These are phyloP conservation scores for Anthracocystis setariae DNA, from an alignment of 1,284 basidiomycete genomes.

Conservation along the genomic window DNA sequence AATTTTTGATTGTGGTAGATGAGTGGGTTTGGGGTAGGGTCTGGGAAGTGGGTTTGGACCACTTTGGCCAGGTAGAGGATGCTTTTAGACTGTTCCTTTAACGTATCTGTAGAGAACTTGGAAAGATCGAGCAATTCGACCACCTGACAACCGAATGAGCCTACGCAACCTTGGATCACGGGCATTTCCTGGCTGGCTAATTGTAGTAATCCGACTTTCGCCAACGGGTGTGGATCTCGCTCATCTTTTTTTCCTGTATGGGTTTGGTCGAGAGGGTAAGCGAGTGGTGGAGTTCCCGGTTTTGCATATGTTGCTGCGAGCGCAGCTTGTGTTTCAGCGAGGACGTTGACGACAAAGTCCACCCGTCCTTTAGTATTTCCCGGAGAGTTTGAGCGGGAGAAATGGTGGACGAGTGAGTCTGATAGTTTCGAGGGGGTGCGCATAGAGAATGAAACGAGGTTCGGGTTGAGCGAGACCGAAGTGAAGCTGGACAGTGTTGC, in stretches of 20 bases:
- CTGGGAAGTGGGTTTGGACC: slow-evolving; percentile 9
- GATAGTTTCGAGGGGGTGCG: slow-evolving; percentile 32
- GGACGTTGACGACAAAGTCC: slow-evolving; percentile 26
- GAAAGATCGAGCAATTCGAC: slow-evolving; percentile 24
- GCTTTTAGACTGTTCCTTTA: not conserved
- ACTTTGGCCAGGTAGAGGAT: slow-evolving; percentile 37
- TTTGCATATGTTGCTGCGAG: slow-evolving; percentile 27
- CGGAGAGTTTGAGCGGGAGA: not conserved
- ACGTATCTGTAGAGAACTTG: not conserved
- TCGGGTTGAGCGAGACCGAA: slow-evolving; percentile 31
- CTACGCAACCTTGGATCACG: slow-evolving; percentile 6
- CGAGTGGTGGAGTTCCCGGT: slow-evolving; percentile 22
- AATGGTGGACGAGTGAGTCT: slow-evolving; percentile 16
- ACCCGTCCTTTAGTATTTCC: slow-evolving; percentile 1
- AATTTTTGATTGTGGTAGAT: slow-evolving; percentile 36
- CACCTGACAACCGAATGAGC: slow-evolving; percentile 26
- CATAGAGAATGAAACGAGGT: slow-evolving; percentile 37
- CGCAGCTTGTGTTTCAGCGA: slow-evolving; percentile 2
- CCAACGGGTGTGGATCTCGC: slow-evolving; percentile 18
- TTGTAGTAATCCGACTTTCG: slow-evolving; percentile 7
- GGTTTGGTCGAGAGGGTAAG: not conserved
- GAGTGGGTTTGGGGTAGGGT: slow-evolving; percentile 6
- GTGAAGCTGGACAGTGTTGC: slow-evolving; percentile 45
- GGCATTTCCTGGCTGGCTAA: slow-evolving; percentile 4
- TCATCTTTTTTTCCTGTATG: not conserved